A percentile compares a stretch with the other conserved stretches of the same genome.
phyloP scores from a whole-genome alignment of 1,284 basidiomycete species.

The Tylopilus sp. region DNA sequence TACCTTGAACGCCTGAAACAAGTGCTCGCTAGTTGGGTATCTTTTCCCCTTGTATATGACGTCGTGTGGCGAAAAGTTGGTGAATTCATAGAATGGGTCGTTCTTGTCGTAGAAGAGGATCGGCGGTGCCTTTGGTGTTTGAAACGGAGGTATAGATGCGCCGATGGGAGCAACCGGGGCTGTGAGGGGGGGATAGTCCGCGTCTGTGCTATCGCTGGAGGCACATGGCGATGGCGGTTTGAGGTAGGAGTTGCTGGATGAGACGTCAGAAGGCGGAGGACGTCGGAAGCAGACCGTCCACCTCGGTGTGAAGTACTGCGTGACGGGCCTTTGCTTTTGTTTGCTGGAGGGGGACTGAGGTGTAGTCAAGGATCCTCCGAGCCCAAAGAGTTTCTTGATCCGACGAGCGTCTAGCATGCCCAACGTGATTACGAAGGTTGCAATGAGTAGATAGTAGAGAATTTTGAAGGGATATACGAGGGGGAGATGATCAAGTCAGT shows the following conservation, averaged over 20 bases:
- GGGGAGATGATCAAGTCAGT: constrained; percentile 14
- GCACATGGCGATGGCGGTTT: constrained; percentile 14
- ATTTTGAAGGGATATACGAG: constrained; percentile 24
- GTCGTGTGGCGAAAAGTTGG: constrained; percentile 62
- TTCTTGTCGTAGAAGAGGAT: constrained; percentile 60
- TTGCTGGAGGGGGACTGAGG: constrained; percentile 20
- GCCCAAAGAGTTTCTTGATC: constrained; percentile 34
- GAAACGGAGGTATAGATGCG: constrained; percentile 31
- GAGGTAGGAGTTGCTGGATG: constrained; percentile 14
- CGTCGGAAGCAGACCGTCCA: constrained; percentile 4
- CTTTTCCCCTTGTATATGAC: constrained; percentile 52
- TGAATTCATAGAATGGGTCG: constrained; percentile 63
- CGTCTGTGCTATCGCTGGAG: constrained; percentile 10
- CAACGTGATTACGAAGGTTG: constrained; percentile 22
- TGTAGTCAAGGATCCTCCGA: constrained; percentile 28
- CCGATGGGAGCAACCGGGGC: constrained; percentile 30
- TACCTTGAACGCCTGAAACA: constrained; percentile 68
- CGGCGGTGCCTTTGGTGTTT: constrained; percentile 29
- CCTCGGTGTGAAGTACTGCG: constrained; percentile 26
- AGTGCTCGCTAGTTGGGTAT: constrained; percentile 66
- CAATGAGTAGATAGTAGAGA: constrained; percentile 26
- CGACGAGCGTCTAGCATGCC: constrained; percentile 36
- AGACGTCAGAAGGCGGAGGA: constrained; percentile 3
- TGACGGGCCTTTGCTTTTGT: constrained; percentile 26
- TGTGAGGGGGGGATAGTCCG: constrained; percentile 34